These are phyloP conservation scores for Heliamphora pulchella DNA, from an alignment of 179 eudicot species.

Conservation along the genomic window DNA sequence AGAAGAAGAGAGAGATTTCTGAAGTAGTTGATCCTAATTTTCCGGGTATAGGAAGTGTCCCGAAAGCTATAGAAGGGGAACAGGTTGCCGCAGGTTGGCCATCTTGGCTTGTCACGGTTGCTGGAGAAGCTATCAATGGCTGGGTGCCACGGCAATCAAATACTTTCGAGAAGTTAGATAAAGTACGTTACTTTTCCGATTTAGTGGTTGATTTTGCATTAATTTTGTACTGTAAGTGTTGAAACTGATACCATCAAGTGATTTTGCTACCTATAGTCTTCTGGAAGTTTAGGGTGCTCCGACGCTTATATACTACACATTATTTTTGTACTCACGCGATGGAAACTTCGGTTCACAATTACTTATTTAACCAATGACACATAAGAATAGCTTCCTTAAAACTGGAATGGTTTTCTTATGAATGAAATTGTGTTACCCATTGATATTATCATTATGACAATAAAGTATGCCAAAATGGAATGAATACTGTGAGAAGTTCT, in stretches of 20 bases:
- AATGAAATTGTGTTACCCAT: background rate
- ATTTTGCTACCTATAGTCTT: background rate
- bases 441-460: background rate
- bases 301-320: background rate
- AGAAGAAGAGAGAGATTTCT: constrained; percentile 35
- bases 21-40: constrained; percentile 32
- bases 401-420: background rate
- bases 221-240: background rate
- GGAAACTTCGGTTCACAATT: background rate
- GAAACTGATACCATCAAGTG: background rate
- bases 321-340: too few relatives aligned
- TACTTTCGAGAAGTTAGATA: background rate
- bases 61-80: constrained; percentile 38
- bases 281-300: background rate
- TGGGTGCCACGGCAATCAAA: background rate
- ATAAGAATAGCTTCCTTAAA: background rate
- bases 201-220: background rate
- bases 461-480: background rate
- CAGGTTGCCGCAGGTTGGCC: background rate
- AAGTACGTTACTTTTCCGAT: constrained; percentile 38
- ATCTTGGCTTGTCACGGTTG: background rate
- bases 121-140: background rate
- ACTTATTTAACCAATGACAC: background rate
- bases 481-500: background rate
- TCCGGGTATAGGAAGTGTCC: constrained; percentile 26